These are phyloP conservation scores for Gnomoniopsis smithogilvyi DNA, from an alignment of 2,329 filamentous ascomycete genomes.

Conservation along the genomic window DNA sequence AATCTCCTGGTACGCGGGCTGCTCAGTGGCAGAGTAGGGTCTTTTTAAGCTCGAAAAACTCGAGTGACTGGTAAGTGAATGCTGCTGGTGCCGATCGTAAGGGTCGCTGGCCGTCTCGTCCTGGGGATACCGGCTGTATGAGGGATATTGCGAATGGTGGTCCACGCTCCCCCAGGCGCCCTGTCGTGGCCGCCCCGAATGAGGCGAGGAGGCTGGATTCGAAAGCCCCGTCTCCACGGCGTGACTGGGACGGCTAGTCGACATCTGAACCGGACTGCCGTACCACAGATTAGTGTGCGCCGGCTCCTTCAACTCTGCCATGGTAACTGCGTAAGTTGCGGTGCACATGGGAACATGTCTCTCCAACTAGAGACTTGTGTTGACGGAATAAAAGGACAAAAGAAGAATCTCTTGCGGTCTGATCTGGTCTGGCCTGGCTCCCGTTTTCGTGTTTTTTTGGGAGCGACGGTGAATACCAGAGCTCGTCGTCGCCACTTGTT, in stretches of 20 bases:
- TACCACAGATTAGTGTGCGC: slow-evolving; percentile 58
- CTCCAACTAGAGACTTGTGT: slow-evolving; percentile 14
- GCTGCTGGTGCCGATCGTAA: slow-evolving; percentile 51
- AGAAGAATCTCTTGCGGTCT: not conserved
- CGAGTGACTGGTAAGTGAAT: slow-evolving; percentile 46
- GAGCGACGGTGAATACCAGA: not conserved
- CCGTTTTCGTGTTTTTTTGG: not conserved
- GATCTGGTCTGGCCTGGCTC: not conserved
- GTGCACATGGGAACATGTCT: slow-evolving; percentile 59
- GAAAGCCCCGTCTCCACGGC: slow-evolving; percentile 48
- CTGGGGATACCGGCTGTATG: slow-evolving; percentile 51
- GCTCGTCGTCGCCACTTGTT: slow-evolving; percentile 14
- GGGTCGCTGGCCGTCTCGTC: slow-evolving; percentile 45
- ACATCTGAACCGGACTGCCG: slow-evolving; percentile 50
- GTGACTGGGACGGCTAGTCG: slow-evolving; percentile 45
- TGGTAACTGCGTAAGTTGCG: slow-evolving; percentile 58
- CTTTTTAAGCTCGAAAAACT: slow-evolving; percentile 56
- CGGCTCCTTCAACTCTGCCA: slow-evolving; percentile 63
- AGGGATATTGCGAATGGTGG: slow-evolving; percentile 42
- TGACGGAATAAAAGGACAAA: slow-evolving; percentile 1
- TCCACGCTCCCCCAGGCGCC: slow-evolving; percentile 39
- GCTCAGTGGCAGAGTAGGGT: slow-evolving; percentile 53
- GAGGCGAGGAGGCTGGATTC: slow-evolving; percentile 43
- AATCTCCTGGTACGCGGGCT: slow-evolving; percentile 57
- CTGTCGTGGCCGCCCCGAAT: slow-evolving; percentile 47